Base-by-base conservation (phyloP, 352 stramenopile genomes). In the Phytophthora uliginosa region DNA sequence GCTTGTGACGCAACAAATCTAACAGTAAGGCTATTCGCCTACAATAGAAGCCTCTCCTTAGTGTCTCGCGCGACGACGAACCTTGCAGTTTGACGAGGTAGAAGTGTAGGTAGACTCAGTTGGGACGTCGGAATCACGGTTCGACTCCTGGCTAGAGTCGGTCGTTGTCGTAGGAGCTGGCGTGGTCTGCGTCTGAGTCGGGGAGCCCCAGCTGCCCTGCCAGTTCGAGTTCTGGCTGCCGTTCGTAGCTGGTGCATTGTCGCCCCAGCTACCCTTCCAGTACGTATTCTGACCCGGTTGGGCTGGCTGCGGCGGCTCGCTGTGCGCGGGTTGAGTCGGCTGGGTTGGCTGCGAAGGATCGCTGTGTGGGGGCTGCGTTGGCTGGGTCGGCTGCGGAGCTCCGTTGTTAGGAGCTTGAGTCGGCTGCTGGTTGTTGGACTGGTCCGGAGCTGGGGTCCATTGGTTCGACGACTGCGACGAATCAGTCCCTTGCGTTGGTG, bases 1-100 rank as follows among this genome's bases (percentile, higher is more conserved):
- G 47, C 56, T 62, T 38, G 67, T 42, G 59, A 73, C 66, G 58
- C 66, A 73, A 73, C 66, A 73, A 73, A 73, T 73, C 66, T 73
- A 73, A 73, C 66, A 66, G 58, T 54, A 66, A 73, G 66, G 57
- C 58, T 73, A 62, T 59, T 33, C 26, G 66, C 58, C 66, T 67
- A 67, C 50, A 62, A 73, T 33, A 56, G 48, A 67, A 48, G 40
- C 36, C 57, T 26, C 62, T 58, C 8, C 20, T 73, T 51, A 67
- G 51, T 58, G 66, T 48, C 66, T 65, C 57, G 50, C 20, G 33
- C 36, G 36, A 15, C 57, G 48, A 59, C 66, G 66, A 67, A 73
- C 66, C 22, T 73, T 73, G 66, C 66, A 73, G 66, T 73, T 73
- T 26, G 66, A 73, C 52, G 66, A 58, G 7, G 57, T 40, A 53